Base-by-base conservation (phyloP, 1,284 basidiomycete genomes). In the Papiliotrema nemorosa region DNA sequence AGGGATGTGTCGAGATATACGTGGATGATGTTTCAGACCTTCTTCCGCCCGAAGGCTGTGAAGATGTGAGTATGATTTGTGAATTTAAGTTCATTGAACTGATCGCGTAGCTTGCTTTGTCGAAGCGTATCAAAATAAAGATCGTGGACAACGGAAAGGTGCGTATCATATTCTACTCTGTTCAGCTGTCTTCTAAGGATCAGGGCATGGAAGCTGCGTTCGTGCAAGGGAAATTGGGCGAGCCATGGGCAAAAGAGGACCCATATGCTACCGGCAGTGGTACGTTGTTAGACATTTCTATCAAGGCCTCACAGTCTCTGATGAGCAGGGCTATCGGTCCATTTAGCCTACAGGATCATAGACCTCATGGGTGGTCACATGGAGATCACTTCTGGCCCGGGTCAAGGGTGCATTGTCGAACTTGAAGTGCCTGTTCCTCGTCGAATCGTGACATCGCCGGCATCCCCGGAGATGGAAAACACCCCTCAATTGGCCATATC, bases 321-420 rank as follows among this genome's bases (percentile, higher is more conserved):
- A 44, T 16, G 2, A 5, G 52, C 57, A 27, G 67, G 69, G 2
- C 56, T 73, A 4, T 66, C 64, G 16, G 62, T 73, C 3, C 70
- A 72, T 34, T 60, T 74, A 16, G 70, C 72, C 2, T 70, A 67
- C 42, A 59, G 71, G 13, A 69, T 74, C 45, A 55, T 74, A 39
- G 69, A 73, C 27, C 59, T 71, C 16, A 62, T 74, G 48, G 69
- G 68, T 21, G 72, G 72, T 10, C 55, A 67, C 16, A 68, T 74
- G 59, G 67, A 70, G 26, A 69, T 74, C 35, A 58, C 60, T 7
- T 73, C 71, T 1, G 64, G 65, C 1, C 60, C 62, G 0, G 68
- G 68, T 5, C 52, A 55, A 37, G 72, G 71, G 3, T 65, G 63
- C 29, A 57, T 60, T 13, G 70, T 74, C 18, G 52, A 63, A 16